Evolutionary conservation across 768 basidiomycete genomes (phyloP).

Genomic region (Hemileccinum impolitum): DNA sequence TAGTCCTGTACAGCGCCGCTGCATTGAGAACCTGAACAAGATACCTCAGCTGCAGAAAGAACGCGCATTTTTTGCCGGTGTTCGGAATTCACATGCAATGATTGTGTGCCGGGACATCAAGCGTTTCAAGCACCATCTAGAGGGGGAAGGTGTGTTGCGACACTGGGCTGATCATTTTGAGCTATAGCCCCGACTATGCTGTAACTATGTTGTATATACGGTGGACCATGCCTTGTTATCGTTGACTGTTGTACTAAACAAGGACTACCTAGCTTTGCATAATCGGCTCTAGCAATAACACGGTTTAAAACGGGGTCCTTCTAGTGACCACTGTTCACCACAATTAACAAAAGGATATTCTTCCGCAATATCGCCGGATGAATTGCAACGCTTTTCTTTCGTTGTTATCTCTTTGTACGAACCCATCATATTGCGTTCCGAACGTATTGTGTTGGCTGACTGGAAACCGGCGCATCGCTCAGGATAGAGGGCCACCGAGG

Average conservation of each 20-base stretch:
- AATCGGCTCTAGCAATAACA: no score
- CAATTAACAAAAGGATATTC: slow-evolving; percentile 7
- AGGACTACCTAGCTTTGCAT: no score
- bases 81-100: slow-evolving; percentile 65
- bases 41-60: slow-evolving; percentile 71
- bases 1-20: slow-evolving; percentile 52
- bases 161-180: slow-evolving; percentile 70
- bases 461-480: slow-evolving; percentile 3
- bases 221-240: neutral
- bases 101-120: slow-evolving; percentile 69
- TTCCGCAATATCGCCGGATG: slow-evolving; percentile 1
- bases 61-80: slow-evolving; percentile 55
- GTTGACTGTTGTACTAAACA: neutral
- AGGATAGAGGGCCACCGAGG: no score
- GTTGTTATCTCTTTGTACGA: neutral
- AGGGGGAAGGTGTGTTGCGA: slow-evolving; percentile 62
- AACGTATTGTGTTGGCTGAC: slow-evolving; percentile 10
- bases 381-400: neutral
- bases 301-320: no score
- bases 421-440: neutral
- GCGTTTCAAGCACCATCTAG: slow-evolving; percentile 52
- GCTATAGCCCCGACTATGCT: slow-evolving; percentile 29
- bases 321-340: no score
- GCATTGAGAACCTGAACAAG: slow-evolving; percentile 58
- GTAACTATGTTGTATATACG: neutral